These are phyloP conservation scores for Metrosideros polymorpha DNA, from an alignment of 441 rosid species.

Conservation along the genomic window DNA sequence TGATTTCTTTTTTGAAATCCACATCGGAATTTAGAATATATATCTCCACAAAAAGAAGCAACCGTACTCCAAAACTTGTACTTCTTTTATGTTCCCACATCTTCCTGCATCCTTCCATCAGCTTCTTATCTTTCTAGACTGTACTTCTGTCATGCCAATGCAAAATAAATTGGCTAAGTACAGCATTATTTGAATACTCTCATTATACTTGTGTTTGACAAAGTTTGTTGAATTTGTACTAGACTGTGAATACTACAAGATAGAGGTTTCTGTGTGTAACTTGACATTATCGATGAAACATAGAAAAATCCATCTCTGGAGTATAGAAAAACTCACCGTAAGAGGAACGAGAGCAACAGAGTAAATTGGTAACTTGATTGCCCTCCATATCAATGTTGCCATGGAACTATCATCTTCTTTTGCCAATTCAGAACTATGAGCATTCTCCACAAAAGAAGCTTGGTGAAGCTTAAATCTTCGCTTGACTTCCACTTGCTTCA, in stretches of 20 bases:
- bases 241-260: not conserved
- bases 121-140: not conserved
- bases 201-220: not conserved
- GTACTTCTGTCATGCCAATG: fast-evolving
- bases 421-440: slow-evolving; percentile 1
- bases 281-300: not conserved
- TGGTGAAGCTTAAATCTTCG: not conserved
- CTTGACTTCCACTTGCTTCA: not conserved
- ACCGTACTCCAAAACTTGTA: not conserved
- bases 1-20: not conserved
- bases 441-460: not conserved
- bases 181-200: not conserved
- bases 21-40: not conserved
- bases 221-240: not conserved
- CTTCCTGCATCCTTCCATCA: not conserved
- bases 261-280: not conserved
- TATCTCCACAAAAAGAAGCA: not conserved
- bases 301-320: not conserved
- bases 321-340: slow-evolving; percentile 35
- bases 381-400: slow-evolving; percentile 75
- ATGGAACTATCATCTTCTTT: slow-evolving; percentile 34
- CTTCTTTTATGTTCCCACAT: not conserved
- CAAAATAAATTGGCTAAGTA: not conserved
- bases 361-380: slow-evolving; percentile 74
- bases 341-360: slow-evolving; percentile 91